phyloP scores from a whole-genome alignment of 2,329 filamentous ascomycete genomes.

The Domatiomyces catenatus region DNA sequence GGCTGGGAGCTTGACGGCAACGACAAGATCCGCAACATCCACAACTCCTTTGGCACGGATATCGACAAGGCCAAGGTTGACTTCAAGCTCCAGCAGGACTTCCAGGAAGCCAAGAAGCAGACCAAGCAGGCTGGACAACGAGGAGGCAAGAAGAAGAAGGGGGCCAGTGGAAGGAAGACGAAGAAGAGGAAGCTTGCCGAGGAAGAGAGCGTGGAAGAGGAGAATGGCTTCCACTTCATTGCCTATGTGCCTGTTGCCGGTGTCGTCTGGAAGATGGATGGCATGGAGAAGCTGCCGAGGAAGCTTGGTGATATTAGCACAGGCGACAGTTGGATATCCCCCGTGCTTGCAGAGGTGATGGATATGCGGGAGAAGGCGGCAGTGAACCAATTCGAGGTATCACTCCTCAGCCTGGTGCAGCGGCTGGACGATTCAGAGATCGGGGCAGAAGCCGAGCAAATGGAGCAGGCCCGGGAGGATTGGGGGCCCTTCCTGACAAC shows the following conservation, averaged over 20 bases:
- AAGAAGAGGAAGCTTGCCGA: slow-evolving; percentile 23
- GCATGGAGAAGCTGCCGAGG: slow-evolving; percentile 56
- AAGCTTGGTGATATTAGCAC: slow-evolving; percentile 35
- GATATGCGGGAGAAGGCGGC: slow-evolving; percentile 5
- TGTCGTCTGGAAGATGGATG: slow-evolving; percentile 77
- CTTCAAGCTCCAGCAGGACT: slow-evolving; percentile 37
- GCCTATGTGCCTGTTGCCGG: slow-evolving; percentile 68
- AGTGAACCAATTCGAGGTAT: slow-evolving; percentile 9
- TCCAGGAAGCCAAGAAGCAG: slow-evolving; percentile 23
- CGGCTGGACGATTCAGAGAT: slow-evolving; percentile 2
- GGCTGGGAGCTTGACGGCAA: slow-evolving; percentile 63
- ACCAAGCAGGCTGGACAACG: slow-evolving; percentile 20
- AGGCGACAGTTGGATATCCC: slow-evolving; percentile 9
- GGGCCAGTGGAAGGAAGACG: slow-evolving; percentile 28
- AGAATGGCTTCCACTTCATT: slow-evolving; percentile 72
- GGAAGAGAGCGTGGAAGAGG: slow-evolving; percentile 33
- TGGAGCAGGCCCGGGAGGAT: slow-evolving; percentile 12
- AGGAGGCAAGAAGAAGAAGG: slow-evolving; percentile 26
- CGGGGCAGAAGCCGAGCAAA: slow-evolving; percentile 8
- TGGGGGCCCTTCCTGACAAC: slow-evolving; percentile 16
- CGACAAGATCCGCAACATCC: slow-evolving; percentile 59
- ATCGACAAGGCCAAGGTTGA: slow-evolving; percentile 17
- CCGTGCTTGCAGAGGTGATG: slow-evolving; percentile 9
- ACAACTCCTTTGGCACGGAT: slow-evolving; percentile 71
- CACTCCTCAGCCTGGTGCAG: slow-evolving; percentile 9